These are phyloP conservation scores for Neurospora sp. DNA, from an alignment of 495 filamentous ascomycete genomes.

Conservation along the genomic window DNA sequence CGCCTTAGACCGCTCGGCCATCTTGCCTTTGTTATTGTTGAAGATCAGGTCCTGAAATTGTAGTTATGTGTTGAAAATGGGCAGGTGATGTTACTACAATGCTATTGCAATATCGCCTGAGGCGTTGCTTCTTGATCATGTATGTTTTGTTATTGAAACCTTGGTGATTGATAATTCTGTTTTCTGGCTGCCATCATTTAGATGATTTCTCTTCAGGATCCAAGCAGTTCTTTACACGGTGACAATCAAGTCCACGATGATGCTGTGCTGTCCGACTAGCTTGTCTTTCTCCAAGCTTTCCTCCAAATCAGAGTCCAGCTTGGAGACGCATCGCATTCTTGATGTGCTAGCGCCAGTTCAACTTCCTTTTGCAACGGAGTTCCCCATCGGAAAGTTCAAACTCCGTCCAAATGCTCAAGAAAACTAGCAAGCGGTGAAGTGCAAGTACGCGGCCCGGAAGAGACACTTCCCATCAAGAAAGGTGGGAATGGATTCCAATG, in stretches of 20 bases:
- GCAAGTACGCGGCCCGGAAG: not conserved
- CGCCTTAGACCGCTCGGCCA: not conserved
- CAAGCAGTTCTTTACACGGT: too few species aligned
- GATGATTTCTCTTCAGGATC: too few species aligned
- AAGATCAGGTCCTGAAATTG: not conserved
- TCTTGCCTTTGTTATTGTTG: not conserved
- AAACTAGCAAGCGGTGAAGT: not conserved
- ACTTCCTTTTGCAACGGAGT: not conserved
- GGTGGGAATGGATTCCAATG: not conserved
- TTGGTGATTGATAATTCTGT: too few species aligned
- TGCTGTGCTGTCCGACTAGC: too few species aligned
- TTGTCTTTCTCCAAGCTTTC: too few species aligned
- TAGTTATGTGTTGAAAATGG: not conserved
- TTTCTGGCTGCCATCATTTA: too few species aligned
- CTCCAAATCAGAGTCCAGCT: too few species aligned
- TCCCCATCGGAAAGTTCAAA: not conserved
- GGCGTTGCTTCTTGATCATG: not conserved
- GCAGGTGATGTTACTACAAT: too few species aligned
- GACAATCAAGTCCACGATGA: not conserved
- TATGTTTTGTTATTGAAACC: too few species aligned
- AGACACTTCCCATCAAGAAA: not conserved
- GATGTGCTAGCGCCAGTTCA: too few species aligned
- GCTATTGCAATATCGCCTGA: not conserved
- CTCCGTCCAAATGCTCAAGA: not conserved
- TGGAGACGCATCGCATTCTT: too few species aligned